Evolutionary conservation across 2,329 filamentous ascomycete genomes (phyloP).

Genomic region (Colletotrichum caudatum): DNA sequence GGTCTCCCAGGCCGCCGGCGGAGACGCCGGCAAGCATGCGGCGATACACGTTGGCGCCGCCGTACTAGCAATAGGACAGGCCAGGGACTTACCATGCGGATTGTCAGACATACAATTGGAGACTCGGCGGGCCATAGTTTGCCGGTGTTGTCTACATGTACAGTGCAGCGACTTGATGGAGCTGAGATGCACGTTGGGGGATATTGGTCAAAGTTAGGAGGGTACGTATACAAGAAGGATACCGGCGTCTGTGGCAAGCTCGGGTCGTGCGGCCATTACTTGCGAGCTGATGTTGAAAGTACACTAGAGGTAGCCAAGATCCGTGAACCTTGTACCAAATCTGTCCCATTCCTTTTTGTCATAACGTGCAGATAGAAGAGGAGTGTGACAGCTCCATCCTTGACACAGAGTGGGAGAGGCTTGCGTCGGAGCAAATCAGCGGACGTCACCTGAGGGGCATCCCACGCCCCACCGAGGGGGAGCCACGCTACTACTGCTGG

Average conservation of each 20-base stretch:
- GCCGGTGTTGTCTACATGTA: conserved; percentile 20
- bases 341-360: conserved; percentile 41
- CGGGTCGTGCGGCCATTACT: conserved; percentile 8
- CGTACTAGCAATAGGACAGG: conserved; percentile 32
- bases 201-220: conserved; percentile 5
- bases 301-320: conserved; percentile 24
- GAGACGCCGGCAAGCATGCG: conserved; percentile 36
- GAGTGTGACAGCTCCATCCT: conserved; percentile 42
- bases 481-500: conserved; percentile 33
- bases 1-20: conserved; percentile 28
- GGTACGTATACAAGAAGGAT: conserved; percentile 22
- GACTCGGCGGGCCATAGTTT: conserved; percentile 30
- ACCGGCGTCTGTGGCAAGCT: conserved; percentile 12
- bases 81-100: conserved; percentile 28
- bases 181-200: conserved; percentile 27
- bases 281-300: conserved; percentile 18
- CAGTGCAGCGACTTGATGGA: conserved; percentile 30
- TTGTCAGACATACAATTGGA: conserved; percentile 30
- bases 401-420: conserved; percentile 41
- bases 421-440: conserved; percentile 39
- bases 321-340: conserved; percentile 23
- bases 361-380: conserved; percentile 42
- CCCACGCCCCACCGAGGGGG: conserved; percentile 38
- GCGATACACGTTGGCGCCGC: conserved; percentile 34
- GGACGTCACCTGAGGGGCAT: conserved; percentile 37